phyloP scores from a whole-genome alignment of 2,329 filamentous ascomycete species.

The Colletotrichum euphorbiae region DNA sequence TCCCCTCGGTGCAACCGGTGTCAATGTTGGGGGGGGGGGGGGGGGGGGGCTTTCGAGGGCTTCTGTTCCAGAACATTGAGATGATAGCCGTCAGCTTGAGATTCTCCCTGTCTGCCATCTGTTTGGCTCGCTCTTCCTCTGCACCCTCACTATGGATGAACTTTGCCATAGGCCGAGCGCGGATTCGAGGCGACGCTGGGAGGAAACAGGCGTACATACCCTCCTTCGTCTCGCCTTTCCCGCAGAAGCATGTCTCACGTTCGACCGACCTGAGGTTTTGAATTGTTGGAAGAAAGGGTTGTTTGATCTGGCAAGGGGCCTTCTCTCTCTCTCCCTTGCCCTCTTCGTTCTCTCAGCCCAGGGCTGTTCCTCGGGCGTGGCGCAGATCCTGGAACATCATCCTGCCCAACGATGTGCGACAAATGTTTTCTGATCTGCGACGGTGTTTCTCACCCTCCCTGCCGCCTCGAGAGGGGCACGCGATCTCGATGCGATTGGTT shows the following conservation, averaged over 20 bases:
- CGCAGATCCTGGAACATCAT: conserved; percentile 36
- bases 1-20: conserved; percentile 19
- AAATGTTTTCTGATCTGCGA: conserved; percentile 37
- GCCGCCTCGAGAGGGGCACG: neutral
- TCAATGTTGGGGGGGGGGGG: too few relatives aligned
- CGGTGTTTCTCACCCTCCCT: conserved; percentile 25
- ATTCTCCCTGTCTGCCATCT: conserved; percentile 7
- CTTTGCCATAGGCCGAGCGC: conserved; percentile 29
- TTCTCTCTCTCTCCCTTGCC: neutral
- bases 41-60: neutral
- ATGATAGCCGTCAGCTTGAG: conserved; percentile 32
- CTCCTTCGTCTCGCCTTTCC: conserved; percentile 13
- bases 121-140: neutral
- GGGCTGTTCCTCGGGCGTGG: conserved; percentile 11
- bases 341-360: neutral
- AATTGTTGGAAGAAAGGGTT: neutral
- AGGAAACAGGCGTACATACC: neutral
- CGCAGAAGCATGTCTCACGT: neutral
- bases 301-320: conserved; percentile 17
- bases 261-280: neutral
- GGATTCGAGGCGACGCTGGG: neutral
- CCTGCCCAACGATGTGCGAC: conserved; percentile 28
- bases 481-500: conserved; percentile 34
- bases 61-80: conserved; percentile 34
- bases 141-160: conserved; percentile 20